Conservation (phyloP, 306 rosid species). For the Rosa rugosa region DNA sequence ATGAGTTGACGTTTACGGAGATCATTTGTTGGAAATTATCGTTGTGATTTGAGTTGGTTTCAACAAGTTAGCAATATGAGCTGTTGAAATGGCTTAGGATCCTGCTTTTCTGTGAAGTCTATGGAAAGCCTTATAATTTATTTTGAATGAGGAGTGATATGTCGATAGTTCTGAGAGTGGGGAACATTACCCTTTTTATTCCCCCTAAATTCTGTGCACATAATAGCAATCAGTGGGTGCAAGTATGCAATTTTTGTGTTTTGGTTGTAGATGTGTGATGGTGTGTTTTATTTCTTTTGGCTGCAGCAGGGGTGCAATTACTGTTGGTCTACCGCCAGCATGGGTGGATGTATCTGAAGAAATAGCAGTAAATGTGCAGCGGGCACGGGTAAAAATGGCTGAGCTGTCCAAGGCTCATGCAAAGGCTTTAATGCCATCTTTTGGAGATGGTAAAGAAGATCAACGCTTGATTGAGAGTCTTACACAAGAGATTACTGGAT, state of each 20-base stretch:
- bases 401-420: slow-evolving; percentile 90
- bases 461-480: slow-evolving; percentile 81
- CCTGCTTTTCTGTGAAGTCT: background rate
- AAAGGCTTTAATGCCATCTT: slow-evolving; percentile 93
- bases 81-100: background rate
- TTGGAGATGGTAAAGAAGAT: slow-evolving; percentile 92
- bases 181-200: background rate
- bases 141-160: background rate
- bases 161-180: no score
- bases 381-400: slow-evolving; percentile 75
- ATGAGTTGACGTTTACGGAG: background rate
- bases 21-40: background rate
- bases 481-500: slow-evolving; percentile 73
- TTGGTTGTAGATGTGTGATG: background rate
- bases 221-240: background rate
- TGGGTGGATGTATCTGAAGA: slow-evolving; percentile 99
- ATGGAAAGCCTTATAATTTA: background rate
- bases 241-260: background rate
- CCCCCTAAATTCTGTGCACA: background rate
- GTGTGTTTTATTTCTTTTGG: slow-evolving; percentile 19
- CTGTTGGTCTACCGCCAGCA: slow-evolving; percentile 92
- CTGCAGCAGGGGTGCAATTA: slow-evolving; percentile 68
- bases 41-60: background rate
- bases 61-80: background rate
- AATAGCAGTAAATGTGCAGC: slow-evolving; percentile 81